Evolutionary conservation across 2,329 filamentous ascomycete genomes (phyloP), one percentile per base, ranked within the genome.

Genomic region (Septoria petroselini): DNA sequence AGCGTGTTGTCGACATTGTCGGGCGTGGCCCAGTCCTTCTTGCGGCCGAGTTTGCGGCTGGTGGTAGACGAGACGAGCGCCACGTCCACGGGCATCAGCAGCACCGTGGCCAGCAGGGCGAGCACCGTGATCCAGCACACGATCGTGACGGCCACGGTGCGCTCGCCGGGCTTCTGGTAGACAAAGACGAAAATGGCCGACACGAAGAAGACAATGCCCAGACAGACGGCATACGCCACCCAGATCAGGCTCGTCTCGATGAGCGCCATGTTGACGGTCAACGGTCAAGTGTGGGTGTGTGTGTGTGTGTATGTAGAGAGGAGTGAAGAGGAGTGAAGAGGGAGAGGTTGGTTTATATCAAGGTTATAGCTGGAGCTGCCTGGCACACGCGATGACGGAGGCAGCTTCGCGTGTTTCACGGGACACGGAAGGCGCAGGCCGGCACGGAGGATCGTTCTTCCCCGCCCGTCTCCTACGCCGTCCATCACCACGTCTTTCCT

Each of bases 11-110:
- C 79, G 52, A 97, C 82, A 45, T 82, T 82, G 57, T 86, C 81
- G 19, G 88, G 87, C 0, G 88, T 94, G 8, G 93, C 93, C 93
- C 93, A 98, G 61, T 91, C 84, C 70, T 96, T 96, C 74, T 95
- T 94, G 41, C 79, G 79, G 52, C 93, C 93, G 27, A 85, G 76
- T 41, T 82, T 80, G 4, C 84, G 80, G 48, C 84, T 84, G 11
- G 83, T 85, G 0, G 93, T 98, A 5, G 90, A 89, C 1, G 91
- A 96, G 40, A 96, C 86, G 60, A 98, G 81, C 8, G 93, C 93
- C 60, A 97, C 89, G 69, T 98, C 93, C 68, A 97, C 91, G 18
- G 93, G 93, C 21, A 96, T 82, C 17, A 98, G 81, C 27, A 98
- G 80, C 21, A 96, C 84, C 1, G 93, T 98, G 11, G 93, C 93